Base-by-base conservation (phyloP, 2,329 filamentous ascomycete species). In the Arthrobotrys sinensis region DNA sequence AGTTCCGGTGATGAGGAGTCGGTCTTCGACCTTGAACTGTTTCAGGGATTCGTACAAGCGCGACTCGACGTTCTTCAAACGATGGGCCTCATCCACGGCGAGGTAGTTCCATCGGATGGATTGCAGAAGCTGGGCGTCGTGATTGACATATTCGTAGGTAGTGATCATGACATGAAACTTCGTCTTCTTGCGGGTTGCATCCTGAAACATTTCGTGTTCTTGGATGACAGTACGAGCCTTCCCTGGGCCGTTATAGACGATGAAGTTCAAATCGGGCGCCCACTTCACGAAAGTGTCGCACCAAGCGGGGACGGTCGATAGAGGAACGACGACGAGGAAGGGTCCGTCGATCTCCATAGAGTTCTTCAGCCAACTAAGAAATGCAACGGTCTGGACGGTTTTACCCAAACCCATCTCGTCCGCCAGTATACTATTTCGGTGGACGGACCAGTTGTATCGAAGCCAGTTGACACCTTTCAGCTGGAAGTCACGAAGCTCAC, bases 361-460 rank as follows among this genome's bases (percentile, higher is more conserved):
- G 85, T 98, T 95, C 68, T 93, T 92, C 77, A 99, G 88, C 81
- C 96, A 99, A 83, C 95, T 97, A 84, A 99, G 91, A 84, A 98
- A 98, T 0, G 95, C 91, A 32, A 99, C 94, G 0, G 95, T 97
- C 85, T 99, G 96, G 0, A 99, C 96, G 0, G 96, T 99, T 86
- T 99, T 99, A 32, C 96, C 96, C 12, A 99, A 88, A 82, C 96
- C 96, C 96, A 99, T 99, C 85, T 99, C 96, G 83, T 99, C 96
- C 60, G 96, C 96, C 66, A 99, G 88, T 82, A 99, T 97, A 83
- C 98, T 96, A 82, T 98, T 99, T 84, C 96, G 96, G 69, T 90
- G 91, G 82, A 92, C 91, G 66, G 92, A 93, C 96, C 96, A 99
- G 85, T 98, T 97, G 85, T 97, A 93, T 53, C 93, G 93, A 80